These are phyloP conservation scores for Claviceps quebecensis DNA, from an alignment of 2,329 filamentous ascomycete species.

Conservation along the genomic window DNA sequence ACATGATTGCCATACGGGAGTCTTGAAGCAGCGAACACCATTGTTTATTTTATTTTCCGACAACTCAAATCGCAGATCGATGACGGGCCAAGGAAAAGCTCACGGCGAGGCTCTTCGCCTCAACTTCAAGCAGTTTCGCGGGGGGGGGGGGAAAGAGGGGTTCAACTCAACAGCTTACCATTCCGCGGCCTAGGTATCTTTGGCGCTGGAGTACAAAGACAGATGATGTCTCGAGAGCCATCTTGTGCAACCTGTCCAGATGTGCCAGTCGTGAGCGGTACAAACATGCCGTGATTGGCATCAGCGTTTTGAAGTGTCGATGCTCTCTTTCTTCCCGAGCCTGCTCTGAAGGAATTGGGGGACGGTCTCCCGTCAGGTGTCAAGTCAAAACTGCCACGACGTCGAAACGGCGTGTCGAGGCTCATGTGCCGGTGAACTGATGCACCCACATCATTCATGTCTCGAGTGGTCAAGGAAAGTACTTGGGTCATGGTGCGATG, in stretches of 20 bases:
- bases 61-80: too few species aligned
- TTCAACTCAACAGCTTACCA: conserved; percentile 27
- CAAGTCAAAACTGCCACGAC: conserved; percentile 3
- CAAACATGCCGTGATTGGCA: conserved; percentile 23
- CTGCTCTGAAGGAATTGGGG: conserved; percentile 4
- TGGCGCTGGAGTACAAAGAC: conserved; percentile 41
- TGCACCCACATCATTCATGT: conserved; percentile 11
- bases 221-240: conserved; percentile 31
- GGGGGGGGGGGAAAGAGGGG: neutral
- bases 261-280: conserved; percentile 16
- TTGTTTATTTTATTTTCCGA: neutral
- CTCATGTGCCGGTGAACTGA: conserved; percentile 10
- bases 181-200: conserved; percentile 46
- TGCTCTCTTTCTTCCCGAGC: conserved; percentile 26
- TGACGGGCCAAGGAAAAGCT: neutral
- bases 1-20: neutral
- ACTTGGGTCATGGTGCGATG: conserved; percentile 12
- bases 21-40: neutral
- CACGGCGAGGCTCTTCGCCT: neutral
- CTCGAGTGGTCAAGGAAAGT: conserved; percentile 11
- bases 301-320: conserved; percentile 31
- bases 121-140: neutral
- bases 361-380: conserved; percentile 5
- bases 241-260: conserved; percentile 17
- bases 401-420: conserved; percentile 10